Base-by-base conservation (phyloP, 805 yeast genomes). In the Spathaspora girioi region DNA sequence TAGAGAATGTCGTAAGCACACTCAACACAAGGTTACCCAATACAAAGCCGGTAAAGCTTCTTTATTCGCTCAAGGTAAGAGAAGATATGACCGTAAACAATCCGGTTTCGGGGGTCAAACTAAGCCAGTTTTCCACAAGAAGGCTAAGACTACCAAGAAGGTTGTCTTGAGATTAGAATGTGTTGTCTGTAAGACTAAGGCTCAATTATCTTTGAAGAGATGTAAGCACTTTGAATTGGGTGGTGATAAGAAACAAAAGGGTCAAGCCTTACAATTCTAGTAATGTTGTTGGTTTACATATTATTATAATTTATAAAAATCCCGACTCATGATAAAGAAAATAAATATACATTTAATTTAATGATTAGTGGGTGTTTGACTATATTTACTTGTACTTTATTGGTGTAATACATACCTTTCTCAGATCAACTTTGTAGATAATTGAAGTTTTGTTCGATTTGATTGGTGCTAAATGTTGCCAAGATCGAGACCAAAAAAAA, bases 61-160 rank as follows among this genome's bases (percentile, higher is more conserved):
- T 63, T 86, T 92, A 71, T 91, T 85, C 76, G 97, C 98, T 69
- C 98, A 94, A 84, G 99, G 99, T 87, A 94, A 96, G 93, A 91
- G 99, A 86, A 92, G 99, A 86, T 94, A 94, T 84, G 99, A 94
- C 93, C 97, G 99, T 83, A 94, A 94, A 82, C 99, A 94, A 84
- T 77, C 88, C 71, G 99, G 99, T 91, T 94, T 85, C 83, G 99
- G 99, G 89, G 99, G 99, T 89, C 99, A 94, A 84, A 94, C 99
- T 82, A 94, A 91, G 86, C 99, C 86, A 76, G 87, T 94, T 82
- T 94, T 94, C 97, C 98, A 91, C 89, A 94, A 94, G 89, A 94
- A 94, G 82, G 99, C 99, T 71, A 94, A 94, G 91, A 94, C 98
- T 69, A 94, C 99, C 85, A 94, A 94, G 91, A 94, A 94, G 89